These are phyloP conservation scores for Cordyceps farinosa DNA, from an alignment of 2,329 filamentous ascomycete species.

Conservation along the genomic window DNA sequence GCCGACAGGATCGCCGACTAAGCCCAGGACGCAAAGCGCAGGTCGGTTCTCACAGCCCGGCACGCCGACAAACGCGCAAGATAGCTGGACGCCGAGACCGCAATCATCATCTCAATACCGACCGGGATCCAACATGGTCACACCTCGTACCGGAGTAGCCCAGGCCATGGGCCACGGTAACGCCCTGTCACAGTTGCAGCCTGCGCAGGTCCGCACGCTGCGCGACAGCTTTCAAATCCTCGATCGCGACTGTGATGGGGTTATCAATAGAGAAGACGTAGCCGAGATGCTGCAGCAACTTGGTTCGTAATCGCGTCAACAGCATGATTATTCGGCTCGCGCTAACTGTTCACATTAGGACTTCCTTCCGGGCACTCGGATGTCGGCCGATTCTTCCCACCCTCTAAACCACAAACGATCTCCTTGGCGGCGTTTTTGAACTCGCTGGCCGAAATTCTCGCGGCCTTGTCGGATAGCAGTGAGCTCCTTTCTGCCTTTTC, in stretches of 20 bases:
- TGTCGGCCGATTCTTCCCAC: slow-evolving; percentile 78
- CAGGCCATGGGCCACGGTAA: slow-evolving; percentile 44
- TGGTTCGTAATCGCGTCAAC: slow-evolving; percentile 45
- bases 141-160: slow-evolving; percentile 35
- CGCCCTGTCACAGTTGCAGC: slow-evolving; percentile 69
- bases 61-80: slow-evolving; percentile 35
- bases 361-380: slow-evolving; percentile 69
- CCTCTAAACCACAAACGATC: slow-evolving; percentile 66
- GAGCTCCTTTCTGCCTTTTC: slow-evolving; percentile 89
- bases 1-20: slow-evolving; percentile 59
- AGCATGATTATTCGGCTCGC: no score
- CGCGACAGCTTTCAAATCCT: slow-evolving; percentile 92
- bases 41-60: slow-evolving; percentile 40
- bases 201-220: slow-evolving; percentile 79
- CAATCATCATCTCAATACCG: not conserved
- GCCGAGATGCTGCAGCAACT: slow-evolving; percentile 83
- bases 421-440: slow-evolving; percentile 84
- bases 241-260: slow-evolving; percentile 82
- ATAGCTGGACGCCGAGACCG: slow-evolving; percentile 37
- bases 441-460: slow-evolving; percentile 70
- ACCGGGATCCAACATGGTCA: slow-evolving; percentile 29
- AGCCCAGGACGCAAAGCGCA: slow-evolving; percentile 29
- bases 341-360: slow-evolving; percentile 43
- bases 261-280: slow-evolving; percentile 78
- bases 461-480: slow-evolving; percentile 68